Percentiles rank a stretch among this genome's conserved stretches.
Conservation (phyloP, 306 rosid genomes). For the Prunus campanulata region DNA sequence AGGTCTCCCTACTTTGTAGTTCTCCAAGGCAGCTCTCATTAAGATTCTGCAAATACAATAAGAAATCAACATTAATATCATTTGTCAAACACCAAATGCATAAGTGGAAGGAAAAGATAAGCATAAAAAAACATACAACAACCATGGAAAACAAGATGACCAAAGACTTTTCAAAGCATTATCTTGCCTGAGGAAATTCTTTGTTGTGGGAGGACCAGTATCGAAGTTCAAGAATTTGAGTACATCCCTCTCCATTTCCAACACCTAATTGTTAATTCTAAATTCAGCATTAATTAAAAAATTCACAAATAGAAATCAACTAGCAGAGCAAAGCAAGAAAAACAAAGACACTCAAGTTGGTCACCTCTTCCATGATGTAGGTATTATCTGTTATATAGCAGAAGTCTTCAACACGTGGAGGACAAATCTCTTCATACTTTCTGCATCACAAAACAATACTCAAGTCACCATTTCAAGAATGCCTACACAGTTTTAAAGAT, state of each 20-base stretch:
- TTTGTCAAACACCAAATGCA: background rate
- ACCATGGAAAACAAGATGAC: background rate
- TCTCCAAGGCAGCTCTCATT: constrained; percentile 20
- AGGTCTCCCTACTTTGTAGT: constrained; percentile 15
- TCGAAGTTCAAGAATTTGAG: constrained; percentile 25
- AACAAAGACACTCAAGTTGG: background rate
- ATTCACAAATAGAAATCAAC: background rate
- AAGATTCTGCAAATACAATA: constrained; percentile 26
- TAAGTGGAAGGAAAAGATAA: background rate
- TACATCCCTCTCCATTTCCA: constrained; percentile 43
- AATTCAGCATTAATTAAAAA: background rate
- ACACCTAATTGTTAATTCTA: constrained; percentile 17
- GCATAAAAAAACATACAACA: background rate
- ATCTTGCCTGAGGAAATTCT: constrained; percentile 48
- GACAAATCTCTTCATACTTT: constrained; percentile 40
- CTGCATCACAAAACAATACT: constrained; percentile 29
- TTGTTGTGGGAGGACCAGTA: constrained; percentile 35
- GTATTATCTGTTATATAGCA: constrained; percentile 51
- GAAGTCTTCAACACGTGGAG: constrained; percentile 36
- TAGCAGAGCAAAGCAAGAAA: background rate
- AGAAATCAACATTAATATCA: background rate
- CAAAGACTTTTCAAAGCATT: background rate
- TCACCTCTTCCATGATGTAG: constrained; percentile 38
- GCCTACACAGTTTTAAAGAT: background rate
- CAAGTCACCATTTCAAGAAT: constrained; percentile 1